Percentiles rank a stretch among this genome's conserved stretches.
Evolutionary conservation across 495 filamentous ascomycete genomes (phyloP).

Genomic region (Aspergillus carlsbadensis): DNA sequence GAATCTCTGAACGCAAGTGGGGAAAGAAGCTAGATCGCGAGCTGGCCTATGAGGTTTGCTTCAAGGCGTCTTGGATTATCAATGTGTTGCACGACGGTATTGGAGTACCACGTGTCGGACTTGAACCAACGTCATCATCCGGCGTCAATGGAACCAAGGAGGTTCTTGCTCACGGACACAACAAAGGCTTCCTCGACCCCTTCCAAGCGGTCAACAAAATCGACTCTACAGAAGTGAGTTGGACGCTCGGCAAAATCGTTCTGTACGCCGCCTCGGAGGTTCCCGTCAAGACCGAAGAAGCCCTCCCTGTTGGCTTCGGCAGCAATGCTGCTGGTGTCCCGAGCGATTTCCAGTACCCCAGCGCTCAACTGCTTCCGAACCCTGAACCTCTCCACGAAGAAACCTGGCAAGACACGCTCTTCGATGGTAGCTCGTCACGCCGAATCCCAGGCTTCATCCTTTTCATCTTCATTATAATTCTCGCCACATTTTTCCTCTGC

Average conservation of each 20-base stretch:
- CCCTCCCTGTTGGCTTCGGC: conserved; percentile 85
- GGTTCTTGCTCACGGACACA: conserved; percentile 64
- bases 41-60: conserved; percentile 83
- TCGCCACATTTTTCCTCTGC: conserved; percentile 65
- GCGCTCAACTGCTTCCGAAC: conserved; percentile 51
- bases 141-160: conserved; percentile 74
- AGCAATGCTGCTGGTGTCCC: conserved; percentile 70
- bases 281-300: conserved; percentile 55
- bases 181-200: conserved; percentile 79
- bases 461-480: conserved; percentile 68
- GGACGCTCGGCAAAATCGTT: conserved; percentile 98
- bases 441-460: conserved; percentile 72
- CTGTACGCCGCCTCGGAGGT: conserved; percentile 92
- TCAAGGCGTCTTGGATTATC: conserved; percentile 97
- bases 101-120: conserved; percentile 83
- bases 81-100: conserved; percentile 95
- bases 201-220: conserved; percentile 96
- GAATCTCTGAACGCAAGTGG: conserved; percentile 63
- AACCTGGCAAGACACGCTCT: conserved; percentile 73
- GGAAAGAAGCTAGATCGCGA: conserved; percentile 74
- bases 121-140: conserved; percentile 57
- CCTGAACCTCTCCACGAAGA: conserved; percentile 53
- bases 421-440: conserved; percentile 58
- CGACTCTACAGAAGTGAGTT: conserved; percentile 89
- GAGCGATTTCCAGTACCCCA: conserved; percentile 80